Evolutionary conservation across 805 yeast species (phyloP).

Genomic region (Teunomyces gatunensis): DNA sequence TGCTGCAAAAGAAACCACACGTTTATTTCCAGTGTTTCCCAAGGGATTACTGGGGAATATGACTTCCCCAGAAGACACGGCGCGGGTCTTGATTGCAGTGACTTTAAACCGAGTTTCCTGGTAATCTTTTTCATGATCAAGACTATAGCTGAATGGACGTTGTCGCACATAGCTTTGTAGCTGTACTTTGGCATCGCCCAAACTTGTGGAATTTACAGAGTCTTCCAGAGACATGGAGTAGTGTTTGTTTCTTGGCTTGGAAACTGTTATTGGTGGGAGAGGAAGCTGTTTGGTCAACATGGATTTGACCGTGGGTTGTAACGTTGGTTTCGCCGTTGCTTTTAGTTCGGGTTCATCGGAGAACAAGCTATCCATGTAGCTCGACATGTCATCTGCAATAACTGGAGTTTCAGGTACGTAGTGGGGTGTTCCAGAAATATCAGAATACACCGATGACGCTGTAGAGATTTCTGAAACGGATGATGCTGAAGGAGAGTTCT

Average conservation of each 20-base stretch:
- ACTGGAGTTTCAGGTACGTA: background rate
- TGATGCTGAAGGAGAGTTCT: constrained; percentile 4
- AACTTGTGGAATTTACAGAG: background rate
- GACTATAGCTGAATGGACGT: constrained; percentile 25
- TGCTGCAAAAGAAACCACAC: background rate
- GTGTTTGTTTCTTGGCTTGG: background rate
- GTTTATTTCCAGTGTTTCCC: background rate
- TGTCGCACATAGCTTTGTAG: constrained; percentile 16
- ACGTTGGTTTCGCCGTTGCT: background rate
- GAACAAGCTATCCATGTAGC: background rate
- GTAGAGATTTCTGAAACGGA: background rate
- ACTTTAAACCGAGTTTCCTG: constrained; percentile 8
- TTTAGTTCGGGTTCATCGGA: background rate
- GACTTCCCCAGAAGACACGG: background rate
- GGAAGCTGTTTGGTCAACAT: background rate
- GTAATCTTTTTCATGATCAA: constrained; percentile 26
- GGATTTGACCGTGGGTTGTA: background rate
- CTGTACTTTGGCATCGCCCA: background rate
- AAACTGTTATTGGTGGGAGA: background rate
- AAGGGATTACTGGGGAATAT: background rate
- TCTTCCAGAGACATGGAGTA: constrained; percentile 1
- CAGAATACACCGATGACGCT: background rate
- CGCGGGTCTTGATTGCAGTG: background rate
- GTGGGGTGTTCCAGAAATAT: background rate
- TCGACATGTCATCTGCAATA: background rate